phyloP scores from a whole-genome alignment of 2,329 filamentous ascomycete genomes.

The Aspergillus pseudonomiae region DNA sequence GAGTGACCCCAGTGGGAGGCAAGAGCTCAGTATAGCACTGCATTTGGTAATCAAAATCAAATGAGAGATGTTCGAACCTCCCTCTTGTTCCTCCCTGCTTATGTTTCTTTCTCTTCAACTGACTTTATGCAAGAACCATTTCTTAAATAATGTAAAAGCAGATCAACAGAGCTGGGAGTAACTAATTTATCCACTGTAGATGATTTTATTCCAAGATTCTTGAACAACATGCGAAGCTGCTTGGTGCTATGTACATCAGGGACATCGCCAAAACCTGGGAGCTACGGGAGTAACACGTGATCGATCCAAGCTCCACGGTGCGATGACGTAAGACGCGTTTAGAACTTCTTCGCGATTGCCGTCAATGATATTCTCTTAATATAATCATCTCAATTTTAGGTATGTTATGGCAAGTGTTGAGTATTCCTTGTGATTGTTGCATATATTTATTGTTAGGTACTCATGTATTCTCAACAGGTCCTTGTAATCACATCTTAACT shows the following conservation, averaged over 20 bases:
- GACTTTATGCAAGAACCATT: constrained; percentile 15
- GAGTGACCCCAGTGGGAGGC: constrained; percentile 90
- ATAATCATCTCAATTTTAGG: background rate
- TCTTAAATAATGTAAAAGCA: background rate
- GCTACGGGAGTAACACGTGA: constrained; percentile 21
- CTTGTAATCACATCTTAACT: background rate
- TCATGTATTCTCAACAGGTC: background rate
- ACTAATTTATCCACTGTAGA: background rate
- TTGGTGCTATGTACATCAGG: background rate
- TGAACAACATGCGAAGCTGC: background rate
- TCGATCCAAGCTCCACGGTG: background rate
- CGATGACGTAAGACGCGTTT: constrained; percentile 25
- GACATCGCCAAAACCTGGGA: constrained; percentile 1
- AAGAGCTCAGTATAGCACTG: constrained; percentile 97
- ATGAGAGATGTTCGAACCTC: background rate
- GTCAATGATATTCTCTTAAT: background rate
- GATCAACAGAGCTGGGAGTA: background rate
- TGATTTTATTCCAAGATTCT: background rate
- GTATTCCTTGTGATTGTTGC: background rate
- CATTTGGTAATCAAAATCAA: constrained; percentile 57
- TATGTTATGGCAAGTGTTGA: background rate
- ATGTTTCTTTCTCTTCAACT: constrained; percentile 11
- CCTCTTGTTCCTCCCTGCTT: background rate
- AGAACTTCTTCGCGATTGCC: background rate
- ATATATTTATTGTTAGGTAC: background rate